Evolutionary conservation across 768 basidiomycete species (phyloP).

Genomic region (Gelatoporia subvermispora): DNA sequence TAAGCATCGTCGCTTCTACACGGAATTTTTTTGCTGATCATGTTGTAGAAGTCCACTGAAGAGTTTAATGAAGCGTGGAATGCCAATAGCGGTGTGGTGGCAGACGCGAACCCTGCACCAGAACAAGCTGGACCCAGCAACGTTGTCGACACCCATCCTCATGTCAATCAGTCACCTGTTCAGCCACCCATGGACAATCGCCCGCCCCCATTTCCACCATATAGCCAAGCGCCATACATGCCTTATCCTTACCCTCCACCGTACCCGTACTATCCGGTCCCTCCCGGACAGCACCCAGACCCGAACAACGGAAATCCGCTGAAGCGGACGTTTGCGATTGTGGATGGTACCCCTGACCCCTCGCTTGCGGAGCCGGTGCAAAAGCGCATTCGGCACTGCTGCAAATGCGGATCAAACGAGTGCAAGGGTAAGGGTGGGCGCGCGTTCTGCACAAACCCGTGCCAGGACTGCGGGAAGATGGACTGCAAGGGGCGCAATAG

Average conservation of each 20-base stretch:
- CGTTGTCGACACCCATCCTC: constrained; percentile 3
- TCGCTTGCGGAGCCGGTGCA: constrained; percentile 19
- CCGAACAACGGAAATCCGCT: constrained; percentile 8
- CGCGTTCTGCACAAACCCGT: constrained; percentile 65
- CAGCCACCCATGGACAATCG: constrained; percentile 7
- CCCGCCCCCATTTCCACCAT: constrained; percentile 7
- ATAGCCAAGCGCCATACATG: constrained; percentile 13
- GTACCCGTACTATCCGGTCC: constrained; percentile 16
- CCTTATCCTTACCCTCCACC: constrained; percentile 16
- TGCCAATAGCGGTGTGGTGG: constrained; percentile 44
- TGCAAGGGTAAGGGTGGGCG: constrained; percentile 84
- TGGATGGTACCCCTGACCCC: constrained; percentile 18
- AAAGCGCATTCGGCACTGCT: constrained; percentile 74
- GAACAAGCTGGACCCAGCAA: constrained; percentile 18
- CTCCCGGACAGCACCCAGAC: constrained; percentile 5
- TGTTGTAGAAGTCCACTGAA: constrained; percentile 26
- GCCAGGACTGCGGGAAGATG: constrained; percentile 79
- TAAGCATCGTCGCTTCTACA: constrained; percentile 28
- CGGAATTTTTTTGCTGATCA: constrained; percentile 18
- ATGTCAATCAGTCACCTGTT: constrained; percentile 1
- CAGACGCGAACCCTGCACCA: constrained; percentile 15
- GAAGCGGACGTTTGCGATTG: constrained; percentile 24
- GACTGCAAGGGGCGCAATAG: constrained; percentile 77
- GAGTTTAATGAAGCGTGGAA: constrained; percentile 62
- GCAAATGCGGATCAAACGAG: constrained; percentile 76